Conservation (phyloP, 371 early-diverging fungal species). For the Mucor plumbeus region DNA sequence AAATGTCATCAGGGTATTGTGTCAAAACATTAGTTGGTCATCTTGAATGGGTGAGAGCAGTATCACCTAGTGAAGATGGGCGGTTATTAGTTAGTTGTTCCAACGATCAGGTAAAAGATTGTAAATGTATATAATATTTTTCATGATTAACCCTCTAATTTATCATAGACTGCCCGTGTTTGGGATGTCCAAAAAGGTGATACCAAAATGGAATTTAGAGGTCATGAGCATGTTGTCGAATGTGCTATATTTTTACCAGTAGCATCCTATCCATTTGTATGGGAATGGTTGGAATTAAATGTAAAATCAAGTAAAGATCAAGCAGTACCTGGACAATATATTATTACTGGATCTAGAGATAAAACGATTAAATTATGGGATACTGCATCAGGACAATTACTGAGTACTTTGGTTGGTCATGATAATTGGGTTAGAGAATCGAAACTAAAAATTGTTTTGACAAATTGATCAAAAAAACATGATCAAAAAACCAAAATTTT, state of each 20-base stretch:
- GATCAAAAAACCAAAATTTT: no score
- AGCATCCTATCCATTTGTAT: conserved; percentile 65
- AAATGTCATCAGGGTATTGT: conserved; percentile 84
- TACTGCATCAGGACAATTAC: conserved; percentile 66
- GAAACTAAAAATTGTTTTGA: no score
- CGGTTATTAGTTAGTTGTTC: conserved; percentile 75
- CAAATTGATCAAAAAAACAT: no score
- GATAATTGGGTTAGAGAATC: conserved; percentile 95
- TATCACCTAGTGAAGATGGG: conserved; percentile 74
- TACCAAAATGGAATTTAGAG: conserved; percentile 77
- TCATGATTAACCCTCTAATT: no score
- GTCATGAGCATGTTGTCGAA: conserved; percentile 96
- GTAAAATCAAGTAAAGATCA: conserved; percentile 21
- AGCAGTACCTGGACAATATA: conserved; percentile 66
- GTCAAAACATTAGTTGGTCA: conserved; percentile 80
- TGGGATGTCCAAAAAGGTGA: conserved; percentile 84
- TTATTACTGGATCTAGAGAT: conserved; percentile 88
- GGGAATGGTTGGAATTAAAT: conserved; percentile 52
- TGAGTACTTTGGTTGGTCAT: conserved; percentile 86
- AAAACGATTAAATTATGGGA: conserved; percentile 92
- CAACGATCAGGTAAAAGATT: conserved; percentile 78
- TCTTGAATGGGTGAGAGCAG: conserved; percentile 86
- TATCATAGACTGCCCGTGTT: conserved; percentile 72
- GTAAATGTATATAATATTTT: no score
- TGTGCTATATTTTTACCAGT: conserved; percentile 84